Base-by-base conservation (phyloP, 768 basidiomycete species). In the Sporobolomyces roseus region DNA sequence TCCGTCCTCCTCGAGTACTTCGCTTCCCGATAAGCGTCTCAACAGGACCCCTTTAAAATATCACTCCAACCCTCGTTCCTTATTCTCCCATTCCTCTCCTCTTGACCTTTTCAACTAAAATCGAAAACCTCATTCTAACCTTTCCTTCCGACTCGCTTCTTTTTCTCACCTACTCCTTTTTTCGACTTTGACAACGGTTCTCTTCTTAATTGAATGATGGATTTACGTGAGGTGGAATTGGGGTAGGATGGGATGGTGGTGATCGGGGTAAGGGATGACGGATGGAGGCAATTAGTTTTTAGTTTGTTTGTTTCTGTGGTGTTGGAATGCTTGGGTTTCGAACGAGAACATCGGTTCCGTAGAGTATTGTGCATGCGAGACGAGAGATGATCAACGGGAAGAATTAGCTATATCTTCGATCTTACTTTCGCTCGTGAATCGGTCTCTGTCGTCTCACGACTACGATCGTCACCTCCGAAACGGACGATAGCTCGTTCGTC, bases 1-100 rank as follows among this genome's bases (percentile, higher is more conserved):
- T 72, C 60, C 52, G 63, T 74, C 64, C 85, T 93, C 78, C 81
- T 91, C 74, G 90, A 93, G 78, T 92, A 94, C 86, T 94, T 96
- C 88, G 93, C 93, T 84, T 90, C 87, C 84, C 89, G 91, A 70
- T 88, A 84, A 86, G 27, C 46, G 43, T 48, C 46, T 58, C 56
- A 41, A 27, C 25, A 27, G 56, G 56, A 41, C 43, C 17, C 5
- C 52, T 30, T 30, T 46, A 53, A 63, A 60, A 23, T 45, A n/a
- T 30, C n/a, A 14, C 32, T 38, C 33, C 25, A 10, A 33, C 30
- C 27, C n/a, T n/a, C 29, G 38, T 41, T 41, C 38, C 9, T 41
- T 41, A 9, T n/a, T 27, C 36, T 45, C 45, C 29, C 25, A 10
- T 30, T 27, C 16, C 3, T 25, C 36, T 46, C 36, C 13, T 25